Percentiles rank a stretch among this genome's conserved stretches.
phyloP scores from a whole-genome alignment of 768 basidiomycete species.

The Lactarius tabidus region DNA sequence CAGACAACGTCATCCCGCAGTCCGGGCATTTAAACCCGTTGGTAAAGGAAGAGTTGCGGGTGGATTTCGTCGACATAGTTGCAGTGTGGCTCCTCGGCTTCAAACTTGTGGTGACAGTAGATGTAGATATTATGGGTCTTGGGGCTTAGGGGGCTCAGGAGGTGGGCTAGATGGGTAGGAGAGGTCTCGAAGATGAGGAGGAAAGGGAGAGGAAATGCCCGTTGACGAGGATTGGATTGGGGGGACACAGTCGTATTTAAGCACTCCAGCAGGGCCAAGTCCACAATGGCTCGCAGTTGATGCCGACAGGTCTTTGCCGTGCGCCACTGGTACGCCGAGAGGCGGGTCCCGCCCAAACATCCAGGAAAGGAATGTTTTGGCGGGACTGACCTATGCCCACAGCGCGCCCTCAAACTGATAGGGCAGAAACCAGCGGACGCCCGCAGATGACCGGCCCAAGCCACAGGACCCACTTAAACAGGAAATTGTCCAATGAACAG shows the following conservation, averaged over 20 bases:
- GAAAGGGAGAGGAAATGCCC: neutral
- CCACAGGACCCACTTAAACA: conserved; percentile 1
- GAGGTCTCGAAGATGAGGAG: neutral
- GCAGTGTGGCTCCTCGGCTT: too few species aligned
- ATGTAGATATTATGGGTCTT: neutral
- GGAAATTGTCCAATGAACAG: too few species aligned
- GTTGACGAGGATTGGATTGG: neutral
- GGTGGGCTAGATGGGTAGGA: neutral
- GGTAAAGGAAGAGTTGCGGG: neutral
- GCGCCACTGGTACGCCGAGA: conserved; percentile 12
- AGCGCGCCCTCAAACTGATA: conserved; percentile 7
- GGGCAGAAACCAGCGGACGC: neutral
- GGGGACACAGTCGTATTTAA: conserved; percentile 14
- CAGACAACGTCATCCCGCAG: conserved; percentile 10
- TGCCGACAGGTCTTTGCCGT: neutral
- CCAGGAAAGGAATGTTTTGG: too few species aligned
- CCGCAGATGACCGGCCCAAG: conserved; percentile 2
- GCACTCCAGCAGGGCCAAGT: neutral
- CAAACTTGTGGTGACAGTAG: neutral
- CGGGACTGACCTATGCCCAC: conserved; percentile 4
- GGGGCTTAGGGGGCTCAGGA: neutral
- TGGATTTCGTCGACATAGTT: neutral
- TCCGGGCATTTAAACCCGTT: conserved; percentile 3
- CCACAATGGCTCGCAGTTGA: too few species aligned
- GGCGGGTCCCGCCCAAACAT: conserved; percentile 4